Evolutionary conservation across 73 alveolate genomes (phyloP).

Genomic region (Paramecium tetraurelia): DNA sequence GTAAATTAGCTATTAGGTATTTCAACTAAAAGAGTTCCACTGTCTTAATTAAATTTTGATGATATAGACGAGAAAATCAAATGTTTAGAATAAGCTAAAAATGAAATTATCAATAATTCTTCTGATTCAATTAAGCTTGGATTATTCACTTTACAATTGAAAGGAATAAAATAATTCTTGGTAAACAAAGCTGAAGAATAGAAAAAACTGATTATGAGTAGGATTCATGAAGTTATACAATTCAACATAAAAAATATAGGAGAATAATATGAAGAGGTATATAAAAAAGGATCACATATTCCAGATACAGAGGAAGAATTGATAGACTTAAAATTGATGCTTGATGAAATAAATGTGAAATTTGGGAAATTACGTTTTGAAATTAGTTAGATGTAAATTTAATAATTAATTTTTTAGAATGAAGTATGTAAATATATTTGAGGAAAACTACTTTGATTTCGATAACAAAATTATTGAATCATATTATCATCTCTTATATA

Average conservation of each 20-base stretch:
- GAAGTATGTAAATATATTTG: neutral
- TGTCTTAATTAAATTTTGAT: neutral
- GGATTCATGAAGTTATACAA: neutral
- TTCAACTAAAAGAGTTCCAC: neutral
- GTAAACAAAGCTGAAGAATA: neutral
- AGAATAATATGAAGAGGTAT: neutral
- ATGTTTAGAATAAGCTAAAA: neutral
- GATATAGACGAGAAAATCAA: neutral
- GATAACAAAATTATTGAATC: neutral
- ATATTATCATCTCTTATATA: neutral
- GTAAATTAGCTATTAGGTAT: neutral
- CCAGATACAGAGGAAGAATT: slow-evolving; percentile 11
- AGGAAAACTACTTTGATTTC: neutral
- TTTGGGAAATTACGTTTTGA: neutral
- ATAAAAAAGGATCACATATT: neutral
- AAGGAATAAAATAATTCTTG: neutral
- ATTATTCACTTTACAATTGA: neutral
- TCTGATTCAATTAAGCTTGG: neutral
- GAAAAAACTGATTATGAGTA: neutral
- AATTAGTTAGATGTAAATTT: neutral
- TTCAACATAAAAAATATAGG: neutral
- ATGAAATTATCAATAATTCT: neutral
- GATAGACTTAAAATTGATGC: neutral
- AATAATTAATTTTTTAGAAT: neutral
- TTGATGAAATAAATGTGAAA: slow-evolving; percentile 2